Conservation (phyloP, 371 early-diverging fungal species). For the Apophysomyces elegans region DNA sequence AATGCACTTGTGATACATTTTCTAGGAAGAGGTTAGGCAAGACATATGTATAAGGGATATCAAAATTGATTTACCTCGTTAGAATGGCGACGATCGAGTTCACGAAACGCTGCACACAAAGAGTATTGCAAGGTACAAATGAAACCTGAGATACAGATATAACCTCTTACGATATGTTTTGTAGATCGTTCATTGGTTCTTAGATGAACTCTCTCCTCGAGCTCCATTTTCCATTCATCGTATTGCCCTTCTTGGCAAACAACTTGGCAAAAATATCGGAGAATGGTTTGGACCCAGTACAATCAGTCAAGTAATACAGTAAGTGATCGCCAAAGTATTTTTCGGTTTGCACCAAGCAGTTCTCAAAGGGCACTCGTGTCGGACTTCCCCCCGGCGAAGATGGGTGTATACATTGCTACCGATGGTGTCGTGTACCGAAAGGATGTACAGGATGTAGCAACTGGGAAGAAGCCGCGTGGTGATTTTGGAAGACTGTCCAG, state of each 20-base stretch:
- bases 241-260: conserved; percentile 84
- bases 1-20: conserved; percentile 78
- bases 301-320: conserved; percentile 89
- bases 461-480: conserved; percentile 43
- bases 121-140: conserved; percentile 50
- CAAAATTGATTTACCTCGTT: conserved; percentile 17
- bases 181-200: conserved; percentile 81
- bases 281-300: conserved; percentile 97
- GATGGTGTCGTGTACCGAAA: conserved; percentile 79
- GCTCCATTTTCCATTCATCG: conserved; percentile 92
- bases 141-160: conserved; percentile 10
- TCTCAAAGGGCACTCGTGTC: conserved; percentile 67
- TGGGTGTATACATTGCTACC: conserved; percentile 72
- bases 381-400: conserved; percentile 60
- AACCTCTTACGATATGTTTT: conserved; percentile 12
- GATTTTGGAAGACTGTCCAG: conserved; percentile 35
- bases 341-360: conserved; percentile 7
- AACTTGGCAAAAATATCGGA: conserved; percentile 88
- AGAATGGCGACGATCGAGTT: conserved; percentile 58
- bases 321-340: conserved; percentile 26
- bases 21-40: conserved; percentile 64
- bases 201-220: conserved; percentile 76
- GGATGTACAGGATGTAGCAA: conserved; percentile 50
- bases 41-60: not conserved
- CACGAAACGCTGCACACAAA: conserved; percentile 36